These are phyloP conservation scores for Alternaria metachromatica DNA, from an alignment of 2,329 filamentous ascomycete genomes.

Conservation along the genomic window DNA sequence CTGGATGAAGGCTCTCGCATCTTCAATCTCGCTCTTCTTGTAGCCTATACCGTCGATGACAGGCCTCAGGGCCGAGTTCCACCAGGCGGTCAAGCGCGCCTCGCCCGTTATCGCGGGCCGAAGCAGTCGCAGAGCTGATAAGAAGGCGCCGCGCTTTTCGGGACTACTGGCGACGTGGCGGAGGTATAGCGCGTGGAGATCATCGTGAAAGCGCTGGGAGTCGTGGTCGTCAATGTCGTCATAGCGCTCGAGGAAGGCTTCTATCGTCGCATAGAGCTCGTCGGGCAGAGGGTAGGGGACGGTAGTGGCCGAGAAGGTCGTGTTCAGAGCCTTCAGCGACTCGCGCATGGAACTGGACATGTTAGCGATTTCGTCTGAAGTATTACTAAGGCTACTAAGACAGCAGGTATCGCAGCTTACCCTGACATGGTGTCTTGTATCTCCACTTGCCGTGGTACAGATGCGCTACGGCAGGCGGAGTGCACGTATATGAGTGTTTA, in stretches of 20 bases:
- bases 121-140: conserved; percentile 69
- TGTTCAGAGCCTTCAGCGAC: conserved; percentile 55
- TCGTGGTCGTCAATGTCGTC: conserved; percentile 70
- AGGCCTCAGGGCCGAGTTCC: conserved; percentile 67
- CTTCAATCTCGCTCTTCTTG: conserved; percentile 68
- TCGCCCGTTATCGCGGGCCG: conserved; percentile 69
- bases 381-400: not conserved
- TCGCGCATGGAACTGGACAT: conserved; percentile 58
- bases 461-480: conserved; percentile 4
- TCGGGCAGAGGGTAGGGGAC: conserved; percentile 67
- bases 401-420: conserved; percentile 19
- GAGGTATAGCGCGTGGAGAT: conserved; percentile 71
- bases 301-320: conserved; percentile 51
- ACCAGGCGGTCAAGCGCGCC: conserved; percentile 73
- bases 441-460: conserved; percentile 7
- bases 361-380: conserved; percentile 14
- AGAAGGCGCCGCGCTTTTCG: conserved; percentile 69
- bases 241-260: conserved; percentile 72
- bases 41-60: conserved; percentile 64
- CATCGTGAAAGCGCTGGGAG: conserved; percentile 75
- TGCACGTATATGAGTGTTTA: not conserved
- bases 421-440: conserved; percentile 27
- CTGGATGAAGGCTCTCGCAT: conserved; percentile 69
- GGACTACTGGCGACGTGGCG: conserved; percentile 66
- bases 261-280: conserved; percentile 67